Evolutionary conservation across 805 yeast species (phyloP).

Genomic region (Wickerhamomyces rabaulensis): DNA sequence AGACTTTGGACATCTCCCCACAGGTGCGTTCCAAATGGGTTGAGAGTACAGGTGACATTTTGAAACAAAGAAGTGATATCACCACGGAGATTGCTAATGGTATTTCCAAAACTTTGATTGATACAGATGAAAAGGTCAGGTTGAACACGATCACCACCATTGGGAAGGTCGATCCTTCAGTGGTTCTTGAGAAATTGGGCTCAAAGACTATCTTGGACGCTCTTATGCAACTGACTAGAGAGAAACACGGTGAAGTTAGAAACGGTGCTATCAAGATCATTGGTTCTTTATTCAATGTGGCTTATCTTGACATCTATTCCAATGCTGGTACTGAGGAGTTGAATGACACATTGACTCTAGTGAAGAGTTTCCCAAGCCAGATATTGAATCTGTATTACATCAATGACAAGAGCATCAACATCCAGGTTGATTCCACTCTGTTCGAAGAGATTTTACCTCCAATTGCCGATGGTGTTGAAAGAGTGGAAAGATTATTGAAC

Average conservation of each 20-base stretch:
- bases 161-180: conserved; percentile 38
- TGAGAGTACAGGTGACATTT: conserved; percentile 44
- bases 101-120: conserved; percentile 62
- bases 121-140: conserved; percentile 71
- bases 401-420: conserved; percentile 62
- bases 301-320: conserved; percentile 26
- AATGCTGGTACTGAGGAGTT: conserved; percentile 14
- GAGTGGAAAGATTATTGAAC: conserved; percentile 50
- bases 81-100: conserved; percentile 51
- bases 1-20: conserved; percentile 63
- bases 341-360: conserved; percentile 24
- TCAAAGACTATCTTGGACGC: conserved; percentile 44
- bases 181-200: conserved; percentile 44
- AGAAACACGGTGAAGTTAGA: conserved; percentile 62
- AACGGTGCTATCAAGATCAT: conserved; percentile 48
- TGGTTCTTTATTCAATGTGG: conserved; percentile 50
- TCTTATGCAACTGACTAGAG: conserved; percentile 62
- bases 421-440: conserved; percentile 55
- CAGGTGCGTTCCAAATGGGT: conserved; percentile 69
- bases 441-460: conserved; percentile 60
- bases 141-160: conserved; percentile 51
- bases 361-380: conserved; percentile 52
- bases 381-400: conserved; percentile 66
- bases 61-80: conserved; percentile 40
- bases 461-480: conserved; percentile 35